Evolutionary conservation across 2,329 filamentous ascomycete genomes (phyloP), one percentile per base, ranked within the genome.

Genomic region (Ascochyta fabae): DNA sequence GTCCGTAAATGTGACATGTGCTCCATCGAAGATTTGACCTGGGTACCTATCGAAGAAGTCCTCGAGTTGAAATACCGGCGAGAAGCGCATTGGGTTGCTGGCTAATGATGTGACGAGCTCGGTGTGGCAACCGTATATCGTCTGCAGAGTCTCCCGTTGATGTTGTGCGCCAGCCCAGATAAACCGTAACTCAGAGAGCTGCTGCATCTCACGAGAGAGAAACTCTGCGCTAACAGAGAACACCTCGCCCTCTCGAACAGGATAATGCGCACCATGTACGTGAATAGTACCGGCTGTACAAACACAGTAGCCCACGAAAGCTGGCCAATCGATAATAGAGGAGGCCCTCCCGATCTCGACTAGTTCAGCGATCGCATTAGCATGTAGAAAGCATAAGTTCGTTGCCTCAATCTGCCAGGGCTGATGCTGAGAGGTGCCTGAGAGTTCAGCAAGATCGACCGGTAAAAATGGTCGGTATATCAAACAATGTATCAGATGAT

Each of bases 351-450:
- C 90, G 15, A 93, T 84, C 69, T 94, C 89, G 4, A 92, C 88
- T 3, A 96, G 78, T 68, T 96, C 91, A 1, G 90, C 87, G 47
- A 96, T 93, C 5, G 91, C 91, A 68, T 96, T 96, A 6, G 92
- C 91, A 63, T 96, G 92, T 16, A 93, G 79, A 71, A 88, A 95
- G 74, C 92, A 96, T 70, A 94, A 83, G 67, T 95, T 94, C 0
- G 91, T 96, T 0, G 92, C 91, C 71, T 96, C 91, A 43, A 96
- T 94, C 71, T 96, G 92, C 92, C 92, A 96, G 26, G 90, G 93
- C 71, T 96, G 91, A 64, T 96, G 90, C 67, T 96, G 91, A 1
- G 90, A 90, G 0, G 85, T 88, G 13, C 90, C 89, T 12, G 90
- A 86, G 6, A 96, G 83, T 72, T 96, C 92, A 23, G 88, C 85